Conservation (phyloP, 2,329 filamentous ascomycete genomes). For the Tolypocladium pustulatum region DNA sequence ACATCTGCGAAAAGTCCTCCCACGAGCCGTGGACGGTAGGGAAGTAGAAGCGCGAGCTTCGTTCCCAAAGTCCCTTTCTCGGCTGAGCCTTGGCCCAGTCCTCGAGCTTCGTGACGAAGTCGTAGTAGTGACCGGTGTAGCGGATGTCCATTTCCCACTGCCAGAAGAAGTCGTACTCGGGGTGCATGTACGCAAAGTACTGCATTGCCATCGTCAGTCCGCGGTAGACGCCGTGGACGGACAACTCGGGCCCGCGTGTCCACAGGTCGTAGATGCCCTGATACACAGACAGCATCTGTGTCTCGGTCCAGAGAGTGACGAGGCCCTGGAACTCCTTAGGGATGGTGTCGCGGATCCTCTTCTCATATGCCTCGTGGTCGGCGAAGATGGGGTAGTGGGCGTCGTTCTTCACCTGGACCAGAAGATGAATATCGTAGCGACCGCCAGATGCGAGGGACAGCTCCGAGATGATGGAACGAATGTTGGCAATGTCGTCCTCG, state of each 20-base stretch:
- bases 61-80: constrained; percentile 72
- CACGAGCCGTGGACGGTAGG: constrained; percentile 66
- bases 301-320: constrained; percentile 86
- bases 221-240: constrained; percentile 86
- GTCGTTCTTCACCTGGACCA: constrained; percentile 76
- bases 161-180: constrained; percentile 87
- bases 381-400: constrained; percentile 68
- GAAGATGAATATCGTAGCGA: constrained; percentile 76
- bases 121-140: constrained; percentile 80
- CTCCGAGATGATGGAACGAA: constrained; percentile 78
- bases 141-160: constrained; percentile 93
- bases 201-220: constrained; percentile 92
- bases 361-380: constrained; percentile 56
- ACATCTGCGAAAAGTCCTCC: constrained; percentile 67
- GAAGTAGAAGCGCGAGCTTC: constrained; percentile 68
- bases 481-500: constrained; percentile 68
- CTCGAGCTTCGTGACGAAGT: constrained; percentile 58
- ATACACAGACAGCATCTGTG: constrained; percentile 85
- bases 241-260: constrained; percentile 52
- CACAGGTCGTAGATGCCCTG: constrained; percentile 76
- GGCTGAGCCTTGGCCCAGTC: constrained; percentile 64
- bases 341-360: constrained; percentile 56
- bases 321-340: constrained; percentile 82
- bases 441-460: constrained; percentile 70
- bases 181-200: constrained; percentile 79